A percentile compares a stretch with the other conserved stretches of the same genome.
Conservation (phyloP, 345 rosid genomes). For the Rhizophora apiculata region DNA sequence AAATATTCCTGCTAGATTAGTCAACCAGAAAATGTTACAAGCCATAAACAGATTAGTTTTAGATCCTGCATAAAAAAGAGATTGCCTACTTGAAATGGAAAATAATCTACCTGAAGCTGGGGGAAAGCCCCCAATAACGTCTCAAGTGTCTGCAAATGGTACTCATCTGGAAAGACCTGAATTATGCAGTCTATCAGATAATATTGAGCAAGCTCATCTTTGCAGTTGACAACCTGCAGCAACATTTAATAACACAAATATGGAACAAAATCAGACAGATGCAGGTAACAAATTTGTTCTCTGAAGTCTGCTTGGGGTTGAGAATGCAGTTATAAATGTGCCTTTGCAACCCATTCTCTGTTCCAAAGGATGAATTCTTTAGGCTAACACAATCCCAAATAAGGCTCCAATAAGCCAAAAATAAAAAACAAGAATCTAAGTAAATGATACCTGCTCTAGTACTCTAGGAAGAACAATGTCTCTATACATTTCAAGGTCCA, state of each 20-base stretch:
- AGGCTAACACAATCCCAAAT: neutral
- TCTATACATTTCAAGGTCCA: slow-evolving; percentile 88
- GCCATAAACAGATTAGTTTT: neutral
- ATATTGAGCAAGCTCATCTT: slow-evolving; percentile 92
- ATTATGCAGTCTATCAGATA: slow-evolving; percentile 95
- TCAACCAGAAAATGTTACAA: neutral
- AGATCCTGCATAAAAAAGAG: too few relatives aligned
- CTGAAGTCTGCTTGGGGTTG: too few relatives aligned
- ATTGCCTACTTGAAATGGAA: slow-evolving; percentile 1
- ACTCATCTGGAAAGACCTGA: slow-evolving; percentile 97
- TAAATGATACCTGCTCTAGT: slow-evolving; percentile 75
- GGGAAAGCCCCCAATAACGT: slow-evolving; percentile 84
- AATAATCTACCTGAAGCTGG: slow-evolving; percentile 76
- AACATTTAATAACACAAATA: neutral
- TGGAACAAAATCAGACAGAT: neutral
- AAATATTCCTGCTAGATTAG: neutral
- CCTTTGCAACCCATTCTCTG: neutral
- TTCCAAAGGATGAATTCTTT: slow-evolving; percentile 9
- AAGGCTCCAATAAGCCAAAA: neutral
- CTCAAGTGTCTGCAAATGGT: slow-evolving; percentile 97
- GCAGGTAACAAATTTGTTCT: neutral
- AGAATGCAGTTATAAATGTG: too few relatives aligned
- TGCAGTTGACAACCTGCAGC: slow-evolving; percentile 84
- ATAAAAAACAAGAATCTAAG: neutral
- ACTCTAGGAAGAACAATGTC: slow-evolving; percentile 94